Percentiles rank a stretch among this genome's conserved stretches.
Evolutionary conservation across 495 filamentous ascomycete genomes (phyloP).

Genomic region (Astrothelium macrocarpum): DNA sequence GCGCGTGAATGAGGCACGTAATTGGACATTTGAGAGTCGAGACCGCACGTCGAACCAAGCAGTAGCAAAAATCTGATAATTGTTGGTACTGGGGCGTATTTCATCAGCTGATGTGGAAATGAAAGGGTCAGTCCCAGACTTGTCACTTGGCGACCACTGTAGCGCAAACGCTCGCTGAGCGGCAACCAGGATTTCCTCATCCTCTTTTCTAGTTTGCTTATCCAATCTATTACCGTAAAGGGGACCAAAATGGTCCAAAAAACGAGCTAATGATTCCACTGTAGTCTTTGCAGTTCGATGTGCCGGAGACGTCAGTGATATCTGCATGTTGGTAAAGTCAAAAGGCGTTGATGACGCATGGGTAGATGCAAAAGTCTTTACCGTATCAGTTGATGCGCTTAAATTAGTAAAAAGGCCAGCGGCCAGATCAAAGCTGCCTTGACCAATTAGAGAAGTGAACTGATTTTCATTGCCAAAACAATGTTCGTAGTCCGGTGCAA

Average conservation of each 20-base stretch:
- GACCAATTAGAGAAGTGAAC: not conserved
- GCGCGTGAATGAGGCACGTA: not conserved
- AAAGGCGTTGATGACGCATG: not conserved
- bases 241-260: not conserved
- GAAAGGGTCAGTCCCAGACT: not conserved
- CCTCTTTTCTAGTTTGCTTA: not conserved
- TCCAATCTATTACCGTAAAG: not conserved
- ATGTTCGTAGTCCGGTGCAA: not conserved
- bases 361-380: not conserved
- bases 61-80: not conserved
- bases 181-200: not conserved
- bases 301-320: not conserved
- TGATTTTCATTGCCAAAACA: not conserved
- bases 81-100: not conserved
- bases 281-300: not conserved
- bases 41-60: not conserved
- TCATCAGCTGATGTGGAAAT: not conserved
- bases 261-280: not conserved
- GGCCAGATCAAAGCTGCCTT: not conserved
- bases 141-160: not conserved
- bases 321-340: not conserved
- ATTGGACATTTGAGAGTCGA: not conserved
- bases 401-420: not conserved
- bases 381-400: not conserved
- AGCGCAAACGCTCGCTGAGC: not conserved